Evolutionary conservation across 768 basidiomycete genomes (phyloP).

Genomic region (Agaricus sinodeliciosus): DNA sequence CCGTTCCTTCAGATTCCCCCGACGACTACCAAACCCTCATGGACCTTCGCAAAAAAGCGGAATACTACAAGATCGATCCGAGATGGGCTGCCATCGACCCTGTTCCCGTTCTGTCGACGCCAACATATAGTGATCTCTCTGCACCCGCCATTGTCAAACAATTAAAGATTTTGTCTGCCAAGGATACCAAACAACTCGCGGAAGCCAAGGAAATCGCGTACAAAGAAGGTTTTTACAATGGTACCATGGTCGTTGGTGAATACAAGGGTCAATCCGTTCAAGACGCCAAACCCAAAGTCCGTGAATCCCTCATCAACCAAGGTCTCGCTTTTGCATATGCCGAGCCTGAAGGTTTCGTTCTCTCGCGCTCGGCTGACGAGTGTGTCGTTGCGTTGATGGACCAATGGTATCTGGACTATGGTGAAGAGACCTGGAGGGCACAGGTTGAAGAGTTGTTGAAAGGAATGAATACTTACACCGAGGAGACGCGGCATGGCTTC

Average conservation of each 20-base stretch:
- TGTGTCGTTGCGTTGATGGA: conserved; percentile 98
- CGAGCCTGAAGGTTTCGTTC: conserved; percentile 88
- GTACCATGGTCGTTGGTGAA: conserved; percentile 86
- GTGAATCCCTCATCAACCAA: conserved; percentile 72
- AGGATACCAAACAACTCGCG: conserved; percentile 86
- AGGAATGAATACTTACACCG: conserved; percentile 83
- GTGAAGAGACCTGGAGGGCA: conserved; percentile 83
- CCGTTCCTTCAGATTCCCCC: conserved; percentile 96
- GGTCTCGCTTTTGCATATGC: conserved; percentile 87
- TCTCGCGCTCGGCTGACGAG: conserved; percentile 90
- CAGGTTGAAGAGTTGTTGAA: conserved; percentile 78
- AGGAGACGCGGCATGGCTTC: conserved; percentile 91
- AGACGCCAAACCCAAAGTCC: conserved; percentile 87
- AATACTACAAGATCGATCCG: conserved; percentile 92
- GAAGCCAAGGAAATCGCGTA: conserved; percentile 98
- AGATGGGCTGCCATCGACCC: conserved; percentile 82
- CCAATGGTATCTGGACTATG: conserved; percentile 99
- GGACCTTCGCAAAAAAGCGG: conserved; percentile 93
- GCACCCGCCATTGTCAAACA: conserved; percentile 80
- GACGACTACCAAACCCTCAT: conserved; percentile 89
- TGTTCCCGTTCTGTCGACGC: conserved; percentile 81
- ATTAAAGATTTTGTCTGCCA: conserved; percentile 92
- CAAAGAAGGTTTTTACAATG: conserved; percentile 97
- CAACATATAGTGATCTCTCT: conserved; percentile 88
- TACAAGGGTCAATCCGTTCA: conserved; percentile 86